Conservation (phyloP, 306 rosid species). For the Cucurbita argyrosperma region DNA sequence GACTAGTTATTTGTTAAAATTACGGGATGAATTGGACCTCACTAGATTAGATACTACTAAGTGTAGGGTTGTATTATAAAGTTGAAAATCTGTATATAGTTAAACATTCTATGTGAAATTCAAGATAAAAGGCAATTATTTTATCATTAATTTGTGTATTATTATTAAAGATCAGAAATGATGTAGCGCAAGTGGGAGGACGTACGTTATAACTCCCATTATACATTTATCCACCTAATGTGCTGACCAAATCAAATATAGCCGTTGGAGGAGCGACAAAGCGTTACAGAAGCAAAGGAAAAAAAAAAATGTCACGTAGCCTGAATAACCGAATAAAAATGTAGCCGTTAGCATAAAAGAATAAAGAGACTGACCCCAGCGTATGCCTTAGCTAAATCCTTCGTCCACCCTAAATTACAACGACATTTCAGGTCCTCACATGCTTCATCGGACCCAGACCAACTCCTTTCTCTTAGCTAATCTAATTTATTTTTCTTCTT, state of each 20-base stretch:
- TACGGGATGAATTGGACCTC: not conserved
- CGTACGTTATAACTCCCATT: not conserved
- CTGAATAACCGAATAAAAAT: not conserved
- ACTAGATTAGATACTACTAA: not conserved
- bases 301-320: not conserved
- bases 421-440: not conserved
- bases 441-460: not conserved
- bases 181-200: not conserved
- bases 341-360: slow-evolving; percentile 3
- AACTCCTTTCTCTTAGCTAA: not conserved
- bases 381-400: not conserved
- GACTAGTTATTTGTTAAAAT: too few relatives aligned
- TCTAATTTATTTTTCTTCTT: not conserved
- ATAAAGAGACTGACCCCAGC: not conserved
- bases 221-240: not conserved
- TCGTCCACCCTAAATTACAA: not conserved
- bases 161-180: not conserved
- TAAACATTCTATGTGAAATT: too few relatives aligned
- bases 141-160: not conserved
- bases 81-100: not conserved
- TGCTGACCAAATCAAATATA: slow-evolving; percentile 17
- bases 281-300: slow-evolving; percentile 26
- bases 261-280: slow-evolving; percentile 46
- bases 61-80: not conserved
- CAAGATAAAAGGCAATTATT: not conserved